Evolutionary conservation across 805 yeast species (phyloP).

Genomic region (Zygotorulaspora florentina): DNA sequence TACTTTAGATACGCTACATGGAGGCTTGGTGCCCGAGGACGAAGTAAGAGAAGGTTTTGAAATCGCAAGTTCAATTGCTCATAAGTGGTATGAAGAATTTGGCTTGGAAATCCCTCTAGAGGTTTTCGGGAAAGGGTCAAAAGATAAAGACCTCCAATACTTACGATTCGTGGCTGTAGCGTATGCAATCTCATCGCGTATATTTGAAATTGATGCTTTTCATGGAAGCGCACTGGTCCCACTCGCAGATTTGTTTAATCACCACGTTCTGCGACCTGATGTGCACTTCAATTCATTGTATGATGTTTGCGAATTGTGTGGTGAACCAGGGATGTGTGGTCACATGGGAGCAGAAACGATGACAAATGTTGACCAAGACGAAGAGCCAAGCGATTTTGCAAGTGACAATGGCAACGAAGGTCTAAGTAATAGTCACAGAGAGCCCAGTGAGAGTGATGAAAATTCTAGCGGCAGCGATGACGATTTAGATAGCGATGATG

Average conservation of each 20-base stretch:
- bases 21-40: slow-evolving; percentile 27
- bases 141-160: slow-evolving; percentile 32
- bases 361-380: neutral
- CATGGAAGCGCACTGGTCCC: slow-evolving; percentile 80
- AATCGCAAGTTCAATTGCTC: slow-evolving; percentile 36
- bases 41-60: slow-evolving; percentile 41
- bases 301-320: slow-evolving; percentile 52
- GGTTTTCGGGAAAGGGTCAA: slow-evolving; percentile 25
- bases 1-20: slow-evolving; percentile 55
- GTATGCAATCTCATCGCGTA: slow-evolving; percentile 66
- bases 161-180: slow-evolving; percentile 52
- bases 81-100: slow-evolving; percentile 32
- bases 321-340: slow-evolving; percentile 41
- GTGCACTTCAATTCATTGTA: slow-evolving; percentile 61
- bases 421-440: slow-evolving; percentile 12
- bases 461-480: slow-evolving; percentile 11
- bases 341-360: slow-evolving; percentile 32
- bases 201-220: slow-evolving; percentile 73
- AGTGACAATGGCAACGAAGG: slow-evolving; percentile 10
- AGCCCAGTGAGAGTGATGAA: slow-evolving; percentile 12
- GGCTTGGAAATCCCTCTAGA: slow-evolving; percentile 31
- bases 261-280: slow-evolving; percentile 51
- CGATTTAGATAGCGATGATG: slow-evolving; percentile 14
- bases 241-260: slow-evolving; percentile 87
- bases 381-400: too few relatives aligned